Percentiles rank a stretch among this genome's conserved stretches.
Conservation (phyloP, 352 stramenopile genomes). For the Phytophthora hybrid region DNA sequence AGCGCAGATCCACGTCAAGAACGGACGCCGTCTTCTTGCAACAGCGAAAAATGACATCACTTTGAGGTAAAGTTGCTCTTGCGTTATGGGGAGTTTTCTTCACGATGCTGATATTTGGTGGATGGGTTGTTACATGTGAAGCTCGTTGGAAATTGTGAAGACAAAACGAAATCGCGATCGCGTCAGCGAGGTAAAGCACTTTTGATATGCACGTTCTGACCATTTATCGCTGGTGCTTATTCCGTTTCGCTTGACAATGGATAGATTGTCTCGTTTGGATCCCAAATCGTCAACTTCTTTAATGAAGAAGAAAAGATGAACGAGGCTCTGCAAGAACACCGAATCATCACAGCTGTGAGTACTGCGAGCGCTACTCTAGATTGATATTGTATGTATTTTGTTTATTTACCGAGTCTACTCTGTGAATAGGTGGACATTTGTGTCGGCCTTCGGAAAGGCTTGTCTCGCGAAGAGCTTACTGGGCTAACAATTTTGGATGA, state of each 20-base stretch:
- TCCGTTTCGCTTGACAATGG: slow-evolving; percentile 1
- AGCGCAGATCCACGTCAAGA: slow-evolving; percentile 90
- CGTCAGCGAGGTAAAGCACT: slow-evolving; percentile 59
- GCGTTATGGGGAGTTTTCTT: neutral
- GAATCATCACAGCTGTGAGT: slow-evolving; percentile 75
- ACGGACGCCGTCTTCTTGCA: slow-evolving; percentile 74
- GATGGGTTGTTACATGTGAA: slow-evolving; percentile 30
- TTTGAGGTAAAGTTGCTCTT: slow-evolving; percentile 48
- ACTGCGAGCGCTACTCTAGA: neutral
- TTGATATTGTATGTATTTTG: neutral
- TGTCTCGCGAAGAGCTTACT: slow-evolving; percentile 55
- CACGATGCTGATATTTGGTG: neutral
- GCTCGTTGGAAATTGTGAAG: slow-evolving; percentile 86
- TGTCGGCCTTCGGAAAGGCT: slow-evolving; percentile 58
- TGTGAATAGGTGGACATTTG: slow-evolving; percentile 75
- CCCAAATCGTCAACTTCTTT: slow-evolving; percentile 82
- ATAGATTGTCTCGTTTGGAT: slow-evolving; percentile 39
- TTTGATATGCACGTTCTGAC: neutral
- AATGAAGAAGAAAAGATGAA: slow-evolving; percentile 85
- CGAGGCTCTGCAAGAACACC: slow-evolving; percentile 61
- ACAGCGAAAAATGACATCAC: slow-evolving; percentile 80
- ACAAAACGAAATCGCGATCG: slow-evolving; percentile 83
- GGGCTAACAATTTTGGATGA: slow-evolving; percentile 69
- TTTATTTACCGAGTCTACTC: neutral
- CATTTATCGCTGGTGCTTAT: slow-evolving; percentile 4